Conservation (phyloP, 371 early-diverging fungal species). For the Syncephalastrum sp. region DNA sequence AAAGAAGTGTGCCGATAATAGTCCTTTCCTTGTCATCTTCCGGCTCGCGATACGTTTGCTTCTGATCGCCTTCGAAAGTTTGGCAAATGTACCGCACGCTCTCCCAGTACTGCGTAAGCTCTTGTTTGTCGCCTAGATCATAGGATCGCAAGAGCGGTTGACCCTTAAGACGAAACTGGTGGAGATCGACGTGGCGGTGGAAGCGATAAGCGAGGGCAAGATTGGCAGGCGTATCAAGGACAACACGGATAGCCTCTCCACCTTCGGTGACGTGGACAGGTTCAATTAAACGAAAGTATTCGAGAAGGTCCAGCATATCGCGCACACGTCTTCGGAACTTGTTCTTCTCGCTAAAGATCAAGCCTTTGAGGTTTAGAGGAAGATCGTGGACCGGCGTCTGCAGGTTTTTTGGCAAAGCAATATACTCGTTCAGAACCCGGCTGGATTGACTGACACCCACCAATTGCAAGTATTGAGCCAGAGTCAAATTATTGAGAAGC, state of each 20-base stretch:
- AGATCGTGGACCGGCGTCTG: constrained; percentile 7
- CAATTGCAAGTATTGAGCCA: constrained; percentile 17
- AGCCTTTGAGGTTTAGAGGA: constrained; percentile 8
- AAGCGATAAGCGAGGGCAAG: constrained; percentile 13
- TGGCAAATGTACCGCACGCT: constrained; percentile 32
- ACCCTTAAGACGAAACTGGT: constrained; percentile 6
- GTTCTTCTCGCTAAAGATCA: constrained; percentile 9
- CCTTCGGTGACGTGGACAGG: no score
- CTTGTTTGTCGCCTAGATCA: constrained; percentile 11
- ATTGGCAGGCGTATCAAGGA: no score
- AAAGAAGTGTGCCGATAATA: constrained; percentile 6
- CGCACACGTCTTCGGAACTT: constrained; percentile 21
- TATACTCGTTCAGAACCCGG: constrained; percentile 8
- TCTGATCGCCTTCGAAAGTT: background rate
- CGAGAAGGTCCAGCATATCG: constrained; percentile 1
- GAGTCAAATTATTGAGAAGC: constrained; percentile 18
- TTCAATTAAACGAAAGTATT: no score
- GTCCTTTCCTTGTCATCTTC: constrained; percentile 1
- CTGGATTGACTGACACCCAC: constrained; percentile 19
- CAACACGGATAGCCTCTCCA: no score
- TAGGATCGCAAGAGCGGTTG: constrained; percentile 18
- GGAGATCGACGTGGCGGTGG: constrained; percentile 4
- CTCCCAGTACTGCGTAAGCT: constrained; percentile 37
- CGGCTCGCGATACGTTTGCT: constrained; percentile 2
- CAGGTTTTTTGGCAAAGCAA: constrained; percentile 10